Base-by-base conservation (phyloP, 2,329 filamentous ascomycete species). In the Trichoderma atroviride region DNA sequence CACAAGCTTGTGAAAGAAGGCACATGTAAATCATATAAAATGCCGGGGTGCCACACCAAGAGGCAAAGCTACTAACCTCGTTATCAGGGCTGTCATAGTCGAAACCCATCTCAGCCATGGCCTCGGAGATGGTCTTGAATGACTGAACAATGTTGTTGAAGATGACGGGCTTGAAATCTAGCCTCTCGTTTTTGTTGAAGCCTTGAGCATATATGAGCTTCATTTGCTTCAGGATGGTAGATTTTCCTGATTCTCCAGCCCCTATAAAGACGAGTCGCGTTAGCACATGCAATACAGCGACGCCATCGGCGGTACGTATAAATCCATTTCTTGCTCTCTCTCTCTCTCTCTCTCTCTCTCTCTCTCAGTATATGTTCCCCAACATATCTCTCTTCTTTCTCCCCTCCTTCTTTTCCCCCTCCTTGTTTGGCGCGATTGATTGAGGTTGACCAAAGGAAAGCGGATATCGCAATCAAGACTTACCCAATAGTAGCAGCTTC, bases 131-230 rank as follows among this genome's bases (percentile, higher is more conserved):
- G 75, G 90, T 88, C 74, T 87, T 87, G 88, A 90, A 90, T 50
- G 88, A 90, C 78, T 90, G 88, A n/a, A 90, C 88, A 1, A 88
- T 90, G 80, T 91, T 91, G 82, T 86, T 89, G 82, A 89, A 90
- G 78, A 91, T 90, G 77, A 90, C 90, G 75, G 90, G 88, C 80
- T 90, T 90, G 84, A 90, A 90, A 16, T 87, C 94, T 98, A 7
- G 87, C 89, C 79, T 90, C 87, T 72, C 88, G 85, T 80, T 90
- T 88, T 75, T 98, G 85, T 98, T 99, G 75, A 96, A 94, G 73
- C 96, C 96, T 86, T 99, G 98, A 65, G 94, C 96, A 82, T 99
- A 93, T 78, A 99, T 99, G 78, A 99, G 92, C 87, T 98, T 99
- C 96, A 99, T 98, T 85, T 98, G 95, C 85, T 98, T 98, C 73